These are phyloP conservation scores for Phalaenopsis aphrodite DNA, from an alignment of 106 monocot genomes.

Conservation along the genomic window DNA sequence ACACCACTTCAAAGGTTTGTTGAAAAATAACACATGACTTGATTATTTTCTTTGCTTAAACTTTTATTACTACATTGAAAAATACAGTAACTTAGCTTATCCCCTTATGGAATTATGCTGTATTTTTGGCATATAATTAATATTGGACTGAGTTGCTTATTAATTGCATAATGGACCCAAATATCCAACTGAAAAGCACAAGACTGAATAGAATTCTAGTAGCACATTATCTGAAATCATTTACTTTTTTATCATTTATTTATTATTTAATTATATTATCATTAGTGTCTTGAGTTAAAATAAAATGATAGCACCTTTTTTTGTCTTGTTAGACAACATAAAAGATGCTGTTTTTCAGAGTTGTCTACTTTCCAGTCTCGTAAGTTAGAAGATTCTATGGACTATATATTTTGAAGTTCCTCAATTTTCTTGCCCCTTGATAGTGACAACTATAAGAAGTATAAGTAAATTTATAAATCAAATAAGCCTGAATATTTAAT, in stretches of 20 bases:
- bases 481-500: no score
- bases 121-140: neutral
- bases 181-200: neutral
- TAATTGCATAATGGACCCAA: neutral
- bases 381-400: neutral
- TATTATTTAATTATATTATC: neutral
- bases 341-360: neutral
- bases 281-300: neutral
- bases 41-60: neutral
- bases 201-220: neutral
- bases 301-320: neutral
- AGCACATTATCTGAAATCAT: neutral
- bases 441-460: no score
- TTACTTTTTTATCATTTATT: neutral
- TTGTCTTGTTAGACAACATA: neutral
- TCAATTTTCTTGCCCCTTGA: neutral
- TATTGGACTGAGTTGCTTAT: neutral
- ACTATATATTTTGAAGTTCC: neutral
- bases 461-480: no score
- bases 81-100: neutral
- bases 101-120: neutral
- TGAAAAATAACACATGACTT: neutral
- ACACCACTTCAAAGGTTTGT: conserved; percentile 65
- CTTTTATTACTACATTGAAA: neutral
- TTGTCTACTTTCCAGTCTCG: neutral